A percentile compares a stretch with the other conserved stretches of the same genome.
Conservation (phyloP, 1,284 basidiomycete genomes). For the Irpex sp. region DNA sequence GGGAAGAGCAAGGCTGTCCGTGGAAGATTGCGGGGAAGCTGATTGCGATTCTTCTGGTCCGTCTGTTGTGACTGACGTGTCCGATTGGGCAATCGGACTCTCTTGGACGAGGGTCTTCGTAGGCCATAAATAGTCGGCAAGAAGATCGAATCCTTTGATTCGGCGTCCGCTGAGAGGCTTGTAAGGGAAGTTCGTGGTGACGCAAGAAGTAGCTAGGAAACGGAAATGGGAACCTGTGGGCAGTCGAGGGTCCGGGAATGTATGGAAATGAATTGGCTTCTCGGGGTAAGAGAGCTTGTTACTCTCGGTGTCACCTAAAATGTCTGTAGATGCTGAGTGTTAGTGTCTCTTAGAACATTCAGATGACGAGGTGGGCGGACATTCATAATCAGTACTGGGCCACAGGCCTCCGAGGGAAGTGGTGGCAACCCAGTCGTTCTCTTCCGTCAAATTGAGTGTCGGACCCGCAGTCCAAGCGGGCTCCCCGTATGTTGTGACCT, state of each 20-base stretch:
- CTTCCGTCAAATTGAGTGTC: constrained; percentile 36
- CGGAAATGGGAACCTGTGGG: constrained; percentile 53
- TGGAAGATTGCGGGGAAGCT: constrained; percentile 1
- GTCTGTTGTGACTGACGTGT: neutral
- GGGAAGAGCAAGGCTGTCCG: constrained; percentile 16
- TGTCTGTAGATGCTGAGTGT: constrained; percentile 35
- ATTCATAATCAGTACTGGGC: constrained; percentile 74
- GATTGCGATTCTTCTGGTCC: constrained; percentile 1
- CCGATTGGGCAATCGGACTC: neutral
- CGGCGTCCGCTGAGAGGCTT: constrained; percentile 45
- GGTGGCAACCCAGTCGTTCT: constrained; percentile 65
- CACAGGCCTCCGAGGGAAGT: constrained; percentile 57
- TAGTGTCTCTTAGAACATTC: constrained; percentile 9
- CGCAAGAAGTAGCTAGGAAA: constrained; percentile 64
- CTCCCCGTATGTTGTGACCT: constrained; percentile 21
- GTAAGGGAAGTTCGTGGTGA: constrained; percentile 66
- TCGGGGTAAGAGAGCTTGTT: constrained; percentile 47
- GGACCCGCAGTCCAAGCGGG: constrained; percentile 54
- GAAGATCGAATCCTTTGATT: constrained; percentile 67
- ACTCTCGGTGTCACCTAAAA: constrained; percentile 42
- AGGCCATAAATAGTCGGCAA: constrained; percentile 50
- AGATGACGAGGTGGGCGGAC: constrained; percentile 30
- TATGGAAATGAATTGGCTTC: constrained; percentile 56
- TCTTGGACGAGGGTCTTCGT: constrained; percentile 1
- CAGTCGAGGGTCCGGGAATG: constrained; percentile 65